A percentile compares a stretch with the other conserved stretches of the same genome.
These are phyloP conservation scores for Neonothopanus nambi DNA, from an alignment of 1,284 basidiomycete species.

Conservation along the genomic window DNA sequence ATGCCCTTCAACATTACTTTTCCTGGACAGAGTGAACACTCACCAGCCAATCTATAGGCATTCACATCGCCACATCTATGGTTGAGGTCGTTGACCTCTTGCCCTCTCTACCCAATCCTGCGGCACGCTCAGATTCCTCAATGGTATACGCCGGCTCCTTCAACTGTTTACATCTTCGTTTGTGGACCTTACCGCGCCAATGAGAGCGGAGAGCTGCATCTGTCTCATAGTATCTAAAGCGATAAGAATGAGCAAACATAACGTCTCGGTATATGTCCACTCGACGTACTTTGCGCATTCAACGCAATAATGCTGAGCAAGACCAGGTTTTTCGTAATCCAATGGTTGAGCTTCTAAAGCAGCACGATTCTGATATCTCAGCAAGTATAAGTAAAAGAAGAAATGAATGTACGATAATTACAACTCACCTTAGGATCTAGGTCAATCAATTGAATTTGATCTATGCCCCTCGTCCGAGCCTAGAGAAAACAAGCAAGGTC, in stretches of 20 bases:
- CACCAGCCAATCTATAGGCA: too few species aligned
- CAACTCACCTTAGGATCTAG: slow-evolving; percentile 71
- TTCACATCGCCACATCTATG: neutral
- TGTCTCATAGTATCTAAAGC: slow-evolving; percentile 79
- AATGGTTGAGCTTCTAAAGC: slow-evolving; percentile 84
- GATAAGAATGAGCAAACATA: neutral
- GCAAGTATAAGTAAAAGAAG: slow-evolving; percentile 5
- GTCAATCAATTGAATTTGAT: slow-evolving; percentile 89
- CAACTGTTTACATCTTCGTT: slow-evolving; percentile 78
- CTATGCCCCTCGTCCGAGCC: slow-evolving; percentile 81
- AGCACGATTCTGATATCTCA: slow-evolving; percentile 55
- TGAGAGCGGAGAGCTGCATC: slow-evolving; percentile 79
- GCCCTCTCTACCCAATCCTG: slow-evolving; percentile 73
- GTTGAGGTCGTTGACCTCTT: slow-evolving; percentile 30
- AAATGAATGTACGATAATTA: neutral
- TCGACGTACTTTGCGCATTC: slow-evolving; percentile 90
- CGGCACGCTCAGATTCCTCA: slow-evolving; percentile 82
- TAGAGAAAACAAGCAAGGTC: slow-evolving; percentile 32
- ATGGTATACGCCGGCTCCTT: slow-evolving; percentile 85
- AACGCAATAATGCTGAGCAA: slow-evolving; percentile 91
- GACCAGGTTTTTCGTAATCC: slow-evolving; percentile 85
- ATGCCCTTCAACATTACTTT: too few species aligned
- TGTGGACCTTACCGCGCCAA: slow-evolving; percentile 83
- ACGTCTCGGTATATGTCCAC: slow-evolving; percentile 15
- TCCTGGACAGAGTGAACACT: too few species aligned